phyloP scores from a whole-genome alignment of 176 grass and related monocot species.

The Stipa capillata region DNA sequence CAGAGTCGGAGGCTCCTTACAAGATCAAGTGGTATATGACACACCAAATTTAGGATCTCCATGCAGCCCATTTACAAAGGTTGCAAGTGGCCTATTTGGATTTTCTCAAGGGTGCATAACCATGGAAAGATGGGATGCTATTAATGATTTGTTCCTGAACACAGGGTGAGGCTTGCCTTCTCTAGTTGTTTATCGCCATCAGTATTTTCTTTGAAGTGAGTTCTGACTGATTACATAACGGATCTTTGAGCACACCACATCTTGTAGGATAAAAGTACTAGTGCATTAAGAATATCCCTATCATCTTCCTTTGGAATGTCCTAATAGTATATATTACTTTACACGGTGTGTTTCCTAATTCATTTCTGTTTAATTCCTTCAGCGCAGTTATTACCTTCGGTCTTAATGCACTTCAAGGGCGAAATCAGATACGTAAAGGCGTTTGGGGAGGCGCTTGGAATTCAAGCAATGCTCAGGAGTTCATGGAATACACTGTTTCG shows the following conservation, averaged over 20 bases:
- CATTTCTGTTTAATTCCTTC: constrained; percentile 25
- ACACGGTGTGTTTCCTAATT: constrained; percentile 6
- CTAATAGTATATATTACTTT: neutral
- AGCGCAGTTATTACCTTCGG: constrained; percentile 90
- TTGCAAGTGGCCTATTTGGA: constrained; percentile 66
- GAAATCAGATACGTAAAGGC: constrained; percentile 29
- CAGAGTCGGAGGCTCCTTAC: constrained; percentile 92
- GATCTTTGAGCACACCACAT: neutral
- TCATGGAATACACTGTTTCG: constrained; percentile 62
- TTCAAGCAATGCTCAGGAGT: constrained; percentile 64
- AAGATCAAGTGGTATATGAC: constrained; percentile 92
- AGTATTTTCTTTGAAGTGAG: neutral
- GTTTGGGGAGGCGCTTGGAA: constrained; percentile 77
- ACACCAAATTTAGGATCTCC: constrained; percentile 49
- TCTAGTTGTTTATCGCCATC: neutral
- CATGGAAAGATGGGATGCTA: constrained; percentile 81
- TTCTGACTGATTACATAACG: neutral
- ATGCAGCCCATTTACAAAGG: constrained; percentile 64
- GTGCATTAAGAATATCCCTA: neutral
- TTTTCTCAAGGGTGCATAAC: constrained; percentile 96
- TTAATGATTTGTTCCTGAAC: constrained; percentile 73
- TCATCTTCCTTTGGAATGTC: neutral
- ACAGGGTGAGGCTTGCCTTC: constrained; percentile 47
- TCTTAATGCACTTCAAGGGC: constrained; percentile 81
- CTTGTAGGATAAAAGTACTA: neutral